Conservation (phyloP, 495 filamentous ascomycete genomes). For the Lasiosphaeria hispida region DNA sequence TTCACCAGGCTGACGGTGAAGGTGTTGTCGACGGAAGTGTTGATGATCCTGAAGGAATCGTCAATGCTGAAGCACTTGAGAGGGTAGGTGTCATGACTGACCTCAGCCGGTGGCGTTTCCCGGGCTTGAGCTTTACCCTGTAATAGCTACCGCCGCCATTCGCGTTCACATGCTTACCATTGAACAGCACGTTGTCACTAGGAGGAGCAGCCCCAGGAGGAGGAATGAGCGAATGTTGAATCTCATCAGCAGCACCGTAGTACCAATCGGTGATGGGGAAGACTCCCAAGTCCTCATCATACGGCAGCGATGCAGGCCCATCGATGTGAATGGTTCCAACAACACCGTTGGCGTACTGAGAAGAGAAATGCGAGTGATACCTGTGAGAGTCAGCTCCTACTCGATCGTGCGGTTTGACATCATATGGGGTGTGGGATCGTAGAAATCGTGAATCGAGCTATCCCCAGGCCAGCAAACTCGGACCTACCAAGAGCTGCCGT, state of each 20-base stretch:
- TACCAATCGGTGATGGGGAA: slow-evolving; percentile 47
- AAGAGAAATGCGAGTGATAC: slow-evolving; percentile 53
- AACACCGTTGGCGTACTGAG: slow-evolving; percentile 54
- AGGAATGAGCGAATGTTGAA: background rate
- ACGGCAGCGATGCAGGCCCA: slow-evolving; percentile 50
- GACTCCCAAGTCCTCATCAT: slow-evolving; percentile 60
- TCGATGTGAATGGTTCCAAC: slow-evolving; percentile 56
- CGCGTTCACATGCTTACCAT: slow-evolving; percentile 19
- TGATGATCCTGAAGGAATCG: slow-evolving; percentile 42
- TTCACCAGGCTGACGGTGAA: slow-evolving; percentile 34
- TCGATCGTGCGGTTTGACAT: no score
- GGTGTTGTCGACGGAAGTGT: slow-evolving; percentile 38
- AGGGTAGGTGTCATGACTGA: no score
- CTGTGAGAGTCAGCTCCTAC: background rate
- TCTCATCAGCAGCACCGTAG: slow-evolving; percentile 34
- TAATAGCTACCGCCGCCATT: slow-evolving; percentile 18
- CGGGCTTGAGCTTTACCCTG: slow-evolving; percentile 30
- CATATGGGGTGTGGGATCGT: no score
- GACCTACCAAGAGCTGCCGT: slow-evolving; percentile 52
- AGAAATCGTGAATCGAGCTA: no score
- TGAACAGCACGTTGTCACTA: slow-evolving; percentile 20
- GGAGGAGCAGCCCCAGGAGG: slow-evolving; percentile 7
- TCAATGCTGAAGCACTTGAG: no score
- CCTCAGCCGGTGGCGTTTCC: slow-evolving; percentile 35
- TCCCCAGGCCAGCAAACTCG: no score